Base-by-base conservation (phyloP, 352 stramenopile species). In the Lagenidium sp. region DNA sequence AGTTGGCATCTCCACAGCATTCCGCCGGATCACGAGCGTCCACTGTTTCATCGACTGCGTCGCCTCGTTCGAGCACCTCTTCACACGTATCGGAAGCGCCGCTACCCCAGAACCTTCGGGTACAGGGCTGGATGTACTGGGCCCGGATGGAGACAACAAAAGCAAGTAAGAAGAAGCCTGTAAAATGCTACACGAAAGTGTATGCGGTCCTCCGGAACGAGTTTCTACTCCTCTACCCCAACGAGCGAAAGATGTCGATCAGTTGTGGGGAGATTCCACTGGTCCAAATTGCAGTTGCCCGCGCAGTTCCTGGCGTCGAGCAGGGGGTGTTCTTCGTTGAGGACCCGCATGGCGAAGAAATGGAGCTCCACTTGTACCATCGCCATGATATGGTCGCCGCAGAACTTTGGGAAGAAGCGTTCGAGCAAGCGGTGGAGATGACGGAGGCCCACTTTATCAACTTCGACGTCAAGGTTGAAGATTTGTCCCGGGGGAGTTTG, bases 401-500 rank as follows among this genome's bases (percentile, higher is more conserved):
- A 18, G 25, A 47, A 18, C 41, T 46, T 11, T 89, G 76, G 76
- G 49, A 61, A 23, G 41, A 71, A 3, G 65, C 68, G 8, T 55
- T 89, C 2, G 69, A 83, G 42, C 64, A 79, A 19, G 76, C 76
- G 4, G 50, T 57, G 0, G 69, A 78, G 28, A 57, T 83, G 18
- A 89, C 76, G 3, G 56, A 70, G 23, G 51, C 66, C 12, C 68
- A 89, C 45, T 83, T 89, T 26, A 47, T 53, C n/a, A 64, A 51
- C 8, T 82, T 86, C 25, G 65, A 78, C 18, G 42, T 85, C 41
- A 77, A 79, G 29, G 73, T 81, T 4, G 55, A 84, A 28, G 48
- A 83, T 11, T 57, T 89, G 29, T 59, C 76, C 7, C 70, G 76
- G 32, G 43, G 45, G 28, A 89, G 73, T 34, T 65, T 84, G 41